phyloP scores from a whole-genome alignment of 768 basidiomycete species.

The Nidularia sp. region DNA sequence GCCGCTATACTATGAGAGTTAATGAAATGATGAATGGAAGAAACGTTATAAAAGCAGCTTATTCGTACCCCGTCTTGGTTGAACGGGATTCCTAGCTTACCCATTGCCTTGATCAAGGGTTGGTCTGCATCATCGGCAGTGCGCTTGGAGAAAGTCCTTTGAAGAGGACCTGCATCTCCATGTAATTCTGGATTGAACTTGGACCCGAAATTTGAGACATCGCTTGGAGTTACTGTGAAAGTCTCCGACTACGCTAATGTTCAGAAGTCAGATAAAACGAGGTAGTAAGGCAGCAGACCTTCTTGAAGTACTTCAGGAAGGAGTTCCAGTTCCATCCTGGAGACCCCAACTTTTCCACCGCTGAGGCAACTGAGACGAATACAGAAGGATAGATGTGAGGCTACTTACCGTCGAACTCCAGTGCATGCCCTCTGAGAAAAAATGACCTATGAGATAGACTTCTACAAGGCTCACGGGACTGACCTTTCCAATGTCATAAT shows the following conservation, averaged over 20 bases:
- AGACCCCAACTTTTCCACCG: conserved; percentile 9
- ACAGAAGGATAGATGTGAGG: background rate
- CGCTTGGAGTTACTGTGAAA: conserved; percentile 1
- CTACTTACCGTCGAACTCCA: conserved; percentile 10
- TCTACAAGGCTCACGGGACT: background rate
- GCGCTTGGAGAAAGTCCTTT: conserved; percentile 8
- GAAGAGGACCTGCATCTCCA: conserved; percentile 10
- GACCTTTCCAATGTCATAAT: conserved; percentile 11
- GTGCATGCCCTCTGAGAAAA: conserved; percentile 7
- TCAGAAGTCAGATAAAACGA: background rate
- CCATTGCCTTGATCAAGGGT: conserved; percentile 5
- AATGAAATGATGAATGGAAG: background rate
- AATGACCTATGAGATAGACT: background rate
- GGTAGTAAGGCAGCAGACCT: conserved; percentile 1
- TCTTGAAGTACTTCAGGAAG: conserved; percentile 9
- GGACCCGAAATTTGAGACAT: background rate
- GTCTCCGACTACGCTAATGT: conserved; percentile 7
- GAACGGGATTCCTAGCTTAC: conserved; percentile 9
- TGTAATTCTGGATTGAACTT: conserved; percentile 2
- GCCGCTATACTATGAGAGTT: conserved; percentile 9
- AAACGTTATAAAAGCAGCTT: background rate
- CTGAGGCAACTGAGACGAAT: conserved; percentile 1
- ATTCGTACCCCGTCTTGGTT: conserved; percentile 10
- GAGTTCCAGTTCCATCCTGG: conserved; percentile 10
- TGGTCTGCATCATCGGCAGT: background rate